A percentile compares a stretch with the other conserved stretches of the same genome.
Conservation (phyloP, 805 yeast genomes). For the Phaffomyces thermotolerans region DNA sequence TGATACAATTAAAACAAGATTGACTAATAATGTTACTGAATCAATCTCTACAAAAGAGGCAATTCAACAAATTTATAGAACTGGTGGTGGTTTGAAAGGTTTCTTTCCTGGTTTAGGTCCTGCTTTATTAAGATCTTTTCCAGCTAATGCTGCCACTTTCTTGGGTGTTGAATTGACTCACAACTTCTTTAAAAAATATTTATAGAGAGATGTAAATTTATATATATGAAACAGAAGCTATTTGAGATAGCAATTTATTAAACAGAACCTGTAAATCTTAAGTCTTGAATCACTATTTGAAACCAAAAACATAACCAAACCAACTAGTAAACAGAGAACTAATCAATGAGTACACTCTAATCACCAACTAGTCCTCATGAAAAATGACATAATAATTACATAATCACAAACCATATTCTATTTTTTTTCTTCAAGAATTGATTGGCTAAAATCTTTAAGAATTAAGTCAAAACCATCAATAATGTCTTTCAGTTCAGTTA, state of each 20-base stretch:
- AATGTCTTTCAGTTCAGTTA: background rate
- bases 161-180: slow-evolving; percentile 86
- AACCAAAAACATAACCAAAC: no score
- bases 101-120: slow-evolving; percentile 98
- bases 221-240: background rate
- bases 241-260: slow-evolving; percentile 1
- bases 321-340: no score
- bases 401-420: no score
- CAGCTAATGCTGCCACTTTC: slow-evolving; percentile 99
- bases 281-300: no score
- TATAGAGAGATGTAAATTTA: slow-evolving; percentile 10
- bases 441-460: no score
- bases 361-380: no score
- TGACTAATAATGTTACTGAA: slow-evolving; percentile 30
- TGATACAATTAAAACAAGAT: slow-evolving; percentile 73
- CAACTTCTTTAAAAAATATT: slow-evolving; percentile 28
- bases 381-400: no score
- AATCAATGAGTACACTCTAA: no score
- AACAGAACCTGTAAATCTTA: no score
- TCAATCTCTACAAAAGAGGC: slow-evolving; percentile 54
- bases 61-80: slow-evolving; percentile 57
- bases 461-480: no score
- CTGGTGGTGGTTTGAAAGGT: slow-evolving; percentile 83
- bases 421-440: no score
- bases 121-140: slow-evolving; percentile 89